phyloP scores from a whole-genome alignment of 495 filamentous ascomycete species.

The Penicillium robsamsonii region DNA sequence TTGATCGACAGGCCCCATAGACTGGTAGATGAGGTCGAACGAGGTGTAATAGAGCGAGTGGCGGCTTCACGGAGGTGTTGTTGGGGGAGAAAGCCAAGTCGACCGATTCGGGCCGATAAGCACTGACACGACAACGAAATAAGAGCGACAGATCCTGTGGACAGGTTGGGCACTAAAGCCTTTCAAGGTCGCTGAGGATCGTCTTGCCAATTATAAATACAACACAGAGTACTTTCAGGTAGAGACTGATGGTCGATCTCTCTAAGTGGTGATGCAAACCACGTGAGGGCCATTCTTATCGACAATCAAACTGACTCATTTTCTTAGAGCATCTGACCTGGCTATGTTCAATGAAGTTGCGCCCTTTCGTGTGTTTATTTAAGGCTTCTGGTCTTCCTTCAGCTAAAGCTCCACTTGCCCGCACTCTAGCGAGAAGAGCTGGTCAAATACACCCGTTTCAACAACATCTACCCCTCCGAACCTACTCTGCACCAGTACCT shows the following conservation, averaged over 20 bases:
- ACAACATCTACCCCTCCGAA: slow-evolving; percentile 10
- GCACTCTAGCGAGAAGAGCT: slow-evolving; percentile 14
- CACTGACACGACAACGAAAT: slow-evolving; percentile 3
- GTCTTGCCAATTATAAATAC: neutral
- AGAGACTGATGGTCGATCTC: slow-evolving; percentile 5
- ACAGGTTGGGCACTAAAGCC: neutral
- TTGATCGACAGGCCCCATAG: slow-evolving; percentile 36
- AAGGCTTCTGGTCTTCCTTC: slow-evolving; percentile 18
- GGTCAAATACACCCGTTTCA: slow-evolving; percentile 12
- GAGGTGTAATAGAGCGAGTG: slow-evolving; percentile 15
- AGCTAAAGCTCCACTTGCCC: slow-evolving; percentile 18
- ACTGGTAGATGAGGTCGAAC: slow-evolving; percentile 18
- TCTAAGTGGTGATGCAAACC: slow-evolving; percentile 24
- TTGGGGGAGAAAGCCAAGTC: slow-evolving; percentile 30
- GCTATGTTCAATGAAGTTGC: slow-evolving; percentile 27
- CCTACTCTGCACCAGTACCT: slow-evolving; percentile 11
- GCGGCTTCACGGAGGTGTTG: slow-evolving; percentile 20
- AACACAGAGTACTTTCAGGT: neutral
- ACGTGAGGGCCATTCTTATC: slow-evolving; percentile 31
- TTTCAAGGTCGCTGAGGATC: neutral
- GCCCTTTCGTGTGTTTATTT: slow-evolving; percentile 17
- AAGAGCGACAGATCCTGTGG: neutral
- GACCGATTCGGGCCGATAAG: slow-evolving; percentile 21
- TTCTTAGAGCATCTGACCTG: neutral
- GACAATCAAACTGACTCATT: slow-evolving; percentile 22